Conservation (phyloP, 352 stramenopile genomes). For the Pythium sukuiense region DNA sequence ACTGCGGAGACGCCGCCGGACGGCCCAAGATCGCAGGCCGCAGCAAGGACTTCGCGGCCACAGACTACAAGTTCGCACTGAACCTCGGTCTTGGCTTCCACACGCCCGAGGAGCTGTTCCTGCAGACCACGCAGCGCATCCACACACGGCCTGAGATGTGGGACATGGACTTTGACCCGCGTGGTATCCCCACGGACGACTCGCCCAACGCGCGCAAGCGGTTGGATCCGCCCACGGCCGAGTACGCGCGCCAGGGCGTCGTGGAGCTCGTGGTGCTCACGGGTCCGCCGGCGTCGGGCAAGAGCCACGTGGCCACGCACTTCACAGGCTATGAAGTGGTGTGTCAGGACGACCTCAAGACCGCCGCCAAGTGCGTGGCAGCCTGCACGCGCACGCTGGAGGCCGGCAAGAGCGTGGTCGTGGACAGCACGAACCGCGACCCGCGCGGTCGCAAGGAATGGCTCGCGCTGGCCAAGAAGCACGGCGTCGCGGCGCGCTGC, state of each 20-base stretch:
- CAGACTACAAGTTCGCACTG: slow-evolving; percentile 89
- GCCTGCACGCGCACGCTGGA: slow-evolving; percentile 55
- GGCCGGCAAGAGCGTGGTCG: slow-evolving; percentile 68
- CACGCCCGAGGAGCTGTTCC: slow-evolving; percentile 84
- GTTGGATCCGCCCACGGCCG: slow-evolving; percentile 10
- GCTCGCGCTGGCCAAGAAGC: slow-evolving; percentile 65
- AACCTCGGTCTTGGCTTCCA: slow-evolving; percentile 82
- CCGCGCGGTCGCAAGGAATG: slow-evolving; percentile 61
- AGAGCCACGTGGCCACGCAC: slow-evolving; percentile 59
- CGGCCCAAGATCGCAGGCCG: slow-evolving; percentile 65
- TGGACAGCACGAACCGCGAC: slow-evolving; percentile 88
- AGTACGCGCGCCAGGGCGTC: slow-evolving; percentile 22
- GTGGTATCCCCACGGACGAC: slow-evolving; percentile 17
- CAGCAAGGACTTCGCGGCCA: slow-evolving; percentile 81
- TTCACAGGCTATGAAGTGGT: slow-evolving; percentile 59
- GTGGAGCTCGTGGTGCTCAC: slow-evolving; percentile 71
- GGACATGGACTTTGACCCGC: slow-evolving; percentile 77
- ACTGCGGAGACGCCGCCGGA: slow-evolving; percentile 81
- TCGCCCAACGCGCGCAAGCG: background rate
- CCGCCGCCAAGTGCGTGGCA: slow-evolving; percentile 69
- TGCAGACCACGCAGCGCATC: slow-evolving; percentile 64
- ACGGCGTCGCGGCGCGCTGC: slow-evolving; percentile 64
- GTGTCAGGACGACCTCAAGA: slow-evolving; percentile 88
- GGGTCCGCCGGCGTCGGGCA: slow-evolving; percentile 72
- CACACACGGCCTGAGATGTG: slow-evolving; percentile 69